phyloP scores from a whole-genome alignment of 2,329 filamentous ascomycete genomes.

The Exophiala dermatitidis region DNA sequence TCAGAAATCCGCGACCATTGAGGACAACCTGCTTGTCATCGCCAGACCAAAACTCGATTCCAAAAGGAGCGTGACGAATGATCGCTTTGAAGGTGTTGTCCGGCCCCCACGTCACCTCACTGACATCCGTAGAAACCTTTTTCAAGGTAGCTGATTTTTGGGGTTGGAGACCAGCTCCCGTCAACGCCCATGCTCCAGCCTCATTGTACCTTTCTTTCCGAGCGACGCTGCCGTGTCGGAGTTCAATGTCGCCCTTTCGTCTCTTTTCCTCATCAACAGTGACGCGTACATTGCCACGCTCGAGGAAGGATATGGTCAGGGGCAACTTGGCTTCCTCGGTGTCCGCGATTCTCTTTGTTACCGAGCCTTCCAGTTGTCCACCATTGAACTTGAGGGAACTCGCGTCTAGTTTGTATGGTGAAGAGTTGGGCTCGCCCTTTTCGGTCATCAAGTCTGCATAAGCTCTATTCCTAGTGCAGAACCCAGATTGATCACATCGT shows the following conservation, averaged over 20 bases:
- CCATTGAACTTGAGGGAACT: constrained; percentile 68
- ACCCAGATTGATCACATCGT: constrained; percentile 89
- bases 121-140: constrained; percentile 48
- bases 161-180: constrained; percentile 63
- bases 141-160: constrained; percentile 67
- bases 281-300: constrained; percentile 81
- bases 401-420: constrained; percentile 71
- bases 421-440: constrained; percentile 61
- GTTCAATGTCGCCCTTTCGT: constrained; percentile 77
- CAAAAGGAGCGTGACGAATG: constrained; percentile 75
- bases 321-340: constrained; percentile 70
- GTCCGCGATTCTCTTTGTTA: constrained; percentile 70
- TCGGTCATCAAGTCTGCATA: constrained; percentile 71
- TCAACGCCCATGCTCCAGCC: constrained; percentile 74
- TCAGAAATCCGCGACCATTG: constrained; percentile 83
- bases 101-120: constrained; percentile 69
- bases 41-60: constrained; percentile 77
- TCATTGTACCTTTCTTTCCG: constrained; percentile 95
- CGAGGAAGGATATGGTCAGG: constrained; percentile 76
- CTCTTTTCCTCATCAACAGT: constrained; percentile 87
- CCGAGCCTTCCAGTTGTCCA: constrained; percentile 68
- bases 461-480: constrained; percentile 89
- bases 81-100: constrained; percentile 69
- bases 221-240: constrained; percentile 74
- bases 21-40: constrained; percentile 75